These are phyloP conservation scores for Teunomyces pallodes DNA, from an alignment of 805 yeast genomes.

Conservation along the genomic window DNA sequence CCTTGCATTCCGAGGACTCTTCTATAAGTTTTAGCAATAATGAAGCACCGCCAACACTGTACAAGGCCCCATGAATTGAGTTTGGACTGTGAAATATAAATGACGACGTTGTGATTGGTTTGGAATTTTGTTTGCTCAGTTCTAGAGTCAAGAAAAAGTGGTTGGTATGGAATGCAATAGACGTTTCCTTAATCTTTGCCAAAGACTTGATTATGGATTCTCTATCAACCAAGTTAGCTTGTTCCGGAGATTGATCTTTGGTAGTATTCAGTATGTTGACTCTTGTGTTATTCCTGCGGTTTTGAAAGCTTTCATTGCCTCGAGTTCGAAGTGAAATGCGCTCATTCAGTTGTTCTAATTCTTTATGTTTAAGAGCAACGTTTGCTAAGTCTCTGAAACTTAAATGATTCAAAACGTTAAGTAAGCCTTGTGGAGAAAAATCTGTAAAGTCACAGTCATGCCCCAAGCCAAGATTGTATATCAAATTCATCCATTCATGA, in stretches of 20 bases:
- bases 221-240: constrained; percentile 11
- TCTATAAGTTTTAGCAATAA: constrained; percentile 48
- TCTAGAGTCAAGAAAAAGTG: constrained; percentile 8
- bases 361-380: constrained; percentile 33
- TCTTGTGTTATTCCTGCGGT: neutral
- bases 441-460: constrained; percentile 48
- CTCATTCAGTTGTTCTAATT: constrained; percentile 17
- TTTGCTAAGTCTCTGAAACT: constrained; percentile 34
- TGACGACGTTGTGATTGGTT: constrained; percentile 2
- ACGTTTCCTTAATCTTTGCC: constrained; percentile 14
- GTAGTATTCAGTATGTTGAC: neutral
- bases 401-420: constrained; percentile 40
- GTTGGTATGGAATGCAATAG: constrained; percentile 17
- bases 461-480: constrained; percentile 46
- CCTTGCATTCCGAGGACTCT: constrained; percentile 27
- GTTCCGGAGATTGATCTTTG: neutral
- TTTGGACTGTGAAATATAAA: constrained; percentile 21
- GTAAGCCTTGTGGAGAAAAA: constrained; percentile 30
- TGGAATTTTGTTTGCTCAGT: constrained; percentile 7
- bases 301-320: neutral
- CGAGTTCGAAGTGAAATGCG: neutral
- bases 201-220: constrained; percentile 14
- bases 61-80: constrained; percentile 32
- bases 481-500: constrained; percentile 51
- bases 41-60: constrained; percentile 53